Base-by-base conservation (phyloP, 768 basidiomycete species). In the Trametes cinnabarina region DNA sequence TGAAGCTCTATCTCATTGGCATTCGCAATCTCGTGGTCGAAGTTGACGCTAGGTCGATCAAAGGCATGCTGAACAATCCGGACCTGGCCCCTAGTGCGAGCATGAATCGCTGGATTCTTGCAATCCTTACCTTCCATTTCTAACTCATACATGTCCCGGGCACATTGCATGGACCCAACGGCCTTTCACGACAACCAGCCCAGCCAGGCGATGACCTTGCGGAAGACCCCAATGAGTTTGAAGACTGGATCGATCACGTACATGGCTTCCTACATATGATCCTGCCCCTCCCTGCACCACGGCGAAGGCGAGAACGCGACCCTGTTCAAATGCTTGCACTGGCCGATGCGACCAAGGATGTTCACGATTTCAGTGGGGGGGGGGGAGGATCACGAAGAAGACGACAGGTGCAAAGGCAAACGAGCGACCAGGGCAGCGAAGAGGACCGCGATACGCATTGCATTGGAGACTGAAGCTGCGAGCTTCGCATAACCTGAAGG, bases 91-190 rank as follows among this genome's bases (percentile, higher is more conserved):
- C 76, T 0, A 75, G 68, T 35, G 68, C 73, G 3, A 58, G 71
- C 0, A 69, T 77, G 2, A 79, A 79, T 41, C 47, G 73, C 8
- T 80, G 78, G 78, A 74, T 79, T 23, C 67, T 68, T 0, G 71
- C 57, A 0, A 76, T 79, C 15, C 60, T 70, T 0, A 44, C 74
- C 0, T 78, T 73, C 54, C 53, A 70, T 37, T 74, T 76, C 62
- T 61, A 63, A 2, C 51, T 78, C 0, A 43, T 65, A 0, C 78
- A 80, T 48, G 67, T 80, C 6, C 72, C 74, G 30, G 30, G 30
- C 6, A 32, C 30, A 6, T 32, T 11, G 30, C 30, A 32, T 32
- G 30, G 30, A 6, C 30, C 0, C 69, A 73, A 77, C 53, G 72
- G 71, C 3, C 53, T 75, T 0, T 76, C 70, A 0, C 47, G 70